These are phyloP conservation scores for Pleurostoma richardsiae DNA, from an alignment of 2,329 filamentous ascomycete species.

Conservation along the genomic window DNA sequence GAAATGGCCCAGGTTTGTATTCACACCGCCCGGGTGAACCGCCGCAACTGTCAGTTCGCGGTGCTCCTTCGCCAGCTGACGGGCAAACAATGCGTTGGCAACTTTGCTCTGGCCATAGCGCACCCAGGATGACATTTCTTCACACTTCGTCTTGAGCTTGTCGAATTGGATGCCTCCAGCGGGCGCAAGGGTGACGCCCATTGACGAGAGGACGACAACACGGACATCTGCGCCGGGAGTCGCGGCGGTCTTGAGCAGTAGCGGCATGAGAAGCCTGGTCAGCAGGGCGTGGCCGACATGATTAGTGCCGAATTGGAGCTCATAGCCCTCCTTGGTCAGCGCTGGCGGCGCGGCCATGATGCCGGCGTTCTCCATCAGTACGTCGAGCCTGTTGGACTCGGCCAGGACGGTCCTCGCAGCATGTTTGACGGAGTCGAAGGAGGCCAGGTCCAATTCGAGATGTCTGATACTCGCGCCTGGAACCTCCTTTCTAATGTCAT, in stretches of 20 bases:
- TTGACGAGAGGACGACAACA: constrained; percentile 20
- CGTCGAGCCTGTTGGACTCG: constrained; percentile 9
- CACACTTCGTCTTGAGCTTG: constrained; percentile 15
- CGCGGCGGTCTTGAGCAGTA: constrained; percentile 19
- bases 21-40: constrained; percentile 20
- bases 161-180: constrained; percentile 20
- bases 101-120: constrained; percentile 25
- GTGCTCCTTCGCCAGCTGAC: constrained; percentile 17
- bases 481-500: constrained; percentile 24
- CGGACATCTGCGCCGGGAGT: constrained; percentile 17
- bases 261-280: constrained; percentile 27
- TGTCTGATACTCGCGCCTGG: constrained; percentile 16
- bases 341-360: constrained; percentile 30
- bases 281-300: constrained; percentile 43
- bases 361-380: constrained; percentile 37
- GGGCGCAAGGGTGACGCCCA: constrained; percentile 14
- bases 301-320: constrained; percentile 43
- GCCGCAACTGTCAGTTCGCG: constrained; percentile 16
- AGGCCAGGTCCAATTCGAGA: constrained; percentile 38
- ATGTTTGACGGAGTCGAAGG: constrained; percentile 33
- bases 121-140: constrained; percentile 11
- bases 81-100: constrained; percentile 21
- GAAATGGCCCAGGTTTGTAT: constrained; percentile 15
- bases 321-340: constrained; percentile 39
- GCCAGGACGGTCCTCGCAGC: constrained; percentile 30